phyloP scores from a whole-genome alignment of 2,329 filamentous ascomycete genomes.

The Curvularia sp. region DNA sequence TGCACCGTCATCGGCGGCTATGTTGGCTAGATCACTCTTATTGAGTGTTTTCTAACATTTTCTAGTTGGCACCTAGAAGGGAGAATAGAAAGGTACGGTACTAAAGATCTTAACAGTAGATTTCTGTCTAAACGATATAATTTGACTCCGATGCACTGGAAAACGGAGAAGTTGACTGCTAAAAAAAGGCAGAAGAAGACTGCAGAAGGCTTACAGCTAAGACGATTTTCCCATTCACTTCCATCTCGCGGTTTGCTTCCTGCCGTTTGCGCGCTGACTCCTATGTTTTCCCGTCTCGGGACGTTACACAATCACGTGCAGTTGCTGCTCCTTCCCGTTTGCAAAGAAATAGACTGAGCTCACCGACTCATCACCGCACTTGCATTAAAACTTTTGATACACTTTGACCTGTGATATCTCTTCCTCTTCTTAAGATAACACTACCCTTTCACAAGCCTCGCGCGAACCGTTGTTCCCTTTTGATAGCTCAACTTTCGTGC shows the following conservation, averaged over 20 bases:
- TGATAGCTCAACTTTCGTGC: not conserved
- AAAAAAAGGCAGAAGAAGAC: not conserved
- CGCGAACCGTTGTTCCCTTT: too few species aligned
- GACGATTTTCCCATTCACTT: not conserved
- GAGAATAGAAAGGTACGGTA: not conserved
- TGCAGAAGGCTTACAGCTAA: not conserved
- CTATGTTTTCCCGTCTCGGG: not conserved
- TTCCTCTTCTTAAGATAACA: not conserved
- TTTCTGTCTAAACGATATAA: not conserved
- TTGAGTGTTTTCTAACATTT: not conserved
- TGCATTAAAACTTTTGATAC: too few species aligned
- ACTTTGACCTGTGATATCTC: not conserved
- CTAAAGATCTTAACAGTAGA: not conserved
- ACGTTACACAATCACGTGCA: slow-evolving; percentile 2
- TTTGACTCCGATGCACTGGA: not conserved
- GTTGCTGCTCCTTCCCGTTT: not conserved
- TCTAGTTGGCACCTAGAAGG: not conserved
- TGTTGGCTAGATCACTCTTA: too few species aligned
- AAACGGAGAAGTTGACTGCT: not conserved
- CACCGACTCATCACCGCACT: not conserved
- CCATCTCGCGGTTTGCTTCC: not conserved
- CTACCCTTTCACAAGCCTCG: too few species aligned
- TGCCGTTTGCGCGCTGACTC: not conserved
- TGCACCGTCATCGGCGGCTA: too few species aligned
- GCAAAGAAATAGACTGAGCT: slow-evolving; percentile 2